These are phyloP conservation scores for Ascoidea rubescens DNA, from an alignment of 805 yeast species.

Conservation along the genomic window DNA sequence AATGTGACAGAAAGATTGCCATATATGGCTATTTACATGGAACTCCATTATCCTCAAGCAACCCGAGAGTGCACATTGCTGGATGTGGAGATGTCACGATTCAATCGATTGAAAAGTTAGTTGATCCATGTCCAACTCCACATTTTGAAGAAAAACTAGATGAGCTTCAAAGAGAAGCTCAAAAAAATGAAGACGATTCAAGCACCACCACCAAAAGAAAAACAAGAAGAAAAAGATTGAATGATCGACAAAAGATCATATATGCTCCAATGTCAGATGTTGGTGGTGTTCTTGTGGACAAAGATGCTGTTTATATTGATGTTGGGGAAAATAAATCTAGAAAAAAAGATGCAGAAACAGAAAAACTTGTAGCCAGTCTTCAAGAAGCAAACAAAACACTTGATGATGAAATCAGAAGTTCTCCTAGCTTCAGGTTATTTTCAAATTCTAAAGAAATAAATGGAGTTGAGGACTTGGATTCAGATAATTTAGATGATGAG, in stretches of 20 bases:
- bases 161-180: slow-evolving; percentile 67
- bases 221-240: slow-evolving; percentile 76
- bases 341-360: slow-evolving; percentile 7
- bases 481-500: slow-evolving; percentile 5
- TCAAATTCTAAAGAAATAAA: slow-evolving; percentile 5
- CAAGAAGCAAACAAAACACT: slow-evolving; percentile 8
- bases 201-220: slow-evolving; percentile 17
- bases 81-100: slow-evolving; percentile 88
- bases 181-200: slow-evolving; percentile 36
- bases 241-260: slow-evolving; percentile 84
- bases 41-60: slow-evolving; percentile 49
- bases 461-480: not conserved
- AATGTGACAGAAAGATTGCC: slow-evolving; percentile 81
- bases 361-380: slow-evolving; percentile 2
- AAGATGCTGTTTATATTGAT: slow-evolving; percentile 93
- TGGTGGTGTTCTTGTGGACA: slow-evolving; percentile 95
- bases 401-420: not conserved
- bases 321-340: slow-evolving; percentile 28
- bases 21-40: slow-evolving; percentile 93
- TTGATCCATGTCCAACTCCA: slow-evolving; percentile 99
- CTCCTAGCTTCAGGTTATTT: slow-evolving; percentile 7
- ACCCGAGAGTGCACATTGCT: slow-evolving; percentile 80
- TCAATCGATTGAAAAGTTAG: slow-evolving; percentile 69
- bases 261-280: slow-evolving; percentile 99
- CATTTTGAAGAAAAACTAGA: slow-evolving; percentile 75